phyloP scores from a whole-genome alignment of 805 yeast genomes.

The Saccharomycopsis fodiens region DNA sequence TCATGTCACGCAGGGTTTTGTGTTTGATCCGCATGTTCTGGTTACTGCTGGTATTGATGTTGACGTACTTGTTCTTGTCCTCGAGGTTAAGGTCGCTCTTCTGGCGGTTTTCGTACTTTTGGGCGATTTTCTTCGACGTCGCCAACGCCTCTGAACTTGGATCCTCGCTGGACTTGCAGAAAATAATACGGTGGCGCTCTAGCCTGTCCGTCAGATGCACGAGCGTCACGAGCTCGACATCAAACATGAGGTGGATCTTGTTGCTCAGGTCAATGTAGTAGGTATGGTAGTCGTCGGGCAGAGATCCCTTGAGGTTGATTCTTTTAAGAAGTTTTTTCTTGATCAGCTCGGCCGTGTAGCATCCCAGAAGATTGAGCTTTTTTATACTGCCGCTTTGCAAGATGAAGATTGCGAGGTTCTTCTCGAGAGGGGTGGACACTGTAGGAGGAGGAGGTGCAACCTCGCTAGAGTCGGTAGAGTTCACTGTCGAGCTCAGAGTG shows the following conservation, averaged over 20 bases:
- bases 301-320: slow-evolving; percentile 39
- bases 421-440: slow-evolving; percentile 20
- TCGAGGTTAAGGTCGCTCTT: background rate
- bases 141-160: slow-evolving; percentile 59
- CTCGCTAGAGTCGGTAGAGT: slow-evolving; percentile 10
- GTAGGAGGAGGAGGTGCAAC: slow-evolving; percentile 6
- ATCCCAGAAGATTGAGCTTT: slow-evolving; percentile 64
- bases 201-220: slow-evolving; percentile 68
- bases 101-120: slow-evolving; percentile 2
- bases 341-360: slow-evolving; percentile 74
- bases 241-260: slow-evolving; percentile 46
- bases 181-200: slow-evolving; percentile 61
- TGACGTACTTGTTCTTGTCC: slow-evolving; percentile 8
- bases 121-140: slow-evolving; percentile 37
- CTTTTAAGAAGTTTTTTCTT: slow-evolving; percentile 60
- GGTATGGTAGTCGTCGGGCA: slow-evolving; percentile 46
- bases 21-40: slow-evolving; percentile 1
- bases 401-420: slow-evolving; percentile 53
- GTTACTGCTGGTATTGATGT: slow-evolving; percentile 17
- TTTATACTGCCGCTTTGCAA: slow-evolving; percentile 66
- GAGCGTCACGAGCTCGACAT: slow-evolving; percentile 73
- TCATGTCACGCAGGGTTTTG: background rate
- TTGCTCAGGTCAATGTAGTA: slow-evolving; percentile 44
- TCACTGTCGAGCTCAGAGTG: slow-evolving; percentile 13
- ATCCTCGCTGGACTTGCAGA: slow-evolving; percentile 54